Evolutionary conservation across 495 filamentous ascomycete genomes (phyloP).

Genomic region (Immersiella caudata): DNA sequence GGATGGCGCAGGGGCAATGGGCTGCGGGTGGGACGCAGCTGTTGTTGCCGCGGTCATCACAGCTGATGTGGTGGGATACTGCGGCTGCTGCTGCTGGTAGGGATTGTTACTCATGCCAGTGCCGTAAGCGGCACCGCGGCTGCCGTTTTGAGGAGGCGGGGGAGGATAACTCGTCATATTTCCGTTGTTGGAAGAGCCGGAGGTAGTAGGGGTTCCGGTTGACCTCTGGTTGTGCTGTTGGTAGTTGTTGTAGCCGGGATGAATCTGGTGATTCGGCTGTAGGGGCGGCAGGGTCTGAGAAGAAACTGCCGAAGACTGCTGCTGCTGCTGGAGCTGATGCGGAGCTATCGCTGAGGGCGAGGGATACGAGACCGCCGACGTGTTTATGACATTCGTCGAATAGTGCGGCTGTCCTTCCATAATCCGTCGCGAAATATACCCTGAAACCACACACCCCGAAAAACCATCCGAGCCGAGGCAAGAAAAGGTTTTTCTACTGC

Average conservation of each 20-base stretch:
- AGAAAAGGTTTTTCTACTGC: slow-evolving; percentile 31
- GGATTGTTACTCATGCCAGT: slow-evolving; percentile 49
- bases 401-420: slow-evolving; percentile 42
- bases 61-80: slow-evolving; percentile 62
- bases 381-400: slow-evolving; percentile 45
- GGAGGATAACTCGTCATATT: slow-evolving; percentile 64
- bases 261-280: slow-evolving; percentile 65
- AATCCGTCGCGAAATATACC: slow-evolving; percentile 42
- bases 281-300: slow-evolving; percentile 73
- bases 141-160: slow-evolving; percentile 53
- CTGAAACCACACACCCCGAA: slow-evolving; percentile 29
- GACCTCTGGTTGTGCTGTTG: slow-evolving; percentile 63
- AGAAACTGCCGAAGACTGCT: slow-evolving; percentile 55
- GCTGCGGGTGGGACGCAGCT: slow-evolving; percentile 68
- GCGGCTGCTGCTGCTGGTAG: slow-evolving; percentile 50
- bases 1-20: slow-evolving; percentile 70
- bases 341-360: slow-evolving; percentile 36
- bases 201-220: slow-evolving; percentile 62
- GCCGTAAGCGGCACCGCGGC: slow-evolving; percentile 51
- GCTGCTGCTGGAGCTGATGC: slow-evolving; percentile 31
- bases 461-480: slow-evolving; percentile 39
- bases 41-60: slow-evolving; percentile 68
- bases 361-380: slow-evolving; percentile 40
- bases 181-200: slow-evolving; percentile 61
- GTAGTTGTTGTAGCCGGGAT: slow-evolving; percentile 58